Evolutionary conservation across 305 asterid genomes (phyloP).

Genomic region (Solanum hybrid): DNA sequence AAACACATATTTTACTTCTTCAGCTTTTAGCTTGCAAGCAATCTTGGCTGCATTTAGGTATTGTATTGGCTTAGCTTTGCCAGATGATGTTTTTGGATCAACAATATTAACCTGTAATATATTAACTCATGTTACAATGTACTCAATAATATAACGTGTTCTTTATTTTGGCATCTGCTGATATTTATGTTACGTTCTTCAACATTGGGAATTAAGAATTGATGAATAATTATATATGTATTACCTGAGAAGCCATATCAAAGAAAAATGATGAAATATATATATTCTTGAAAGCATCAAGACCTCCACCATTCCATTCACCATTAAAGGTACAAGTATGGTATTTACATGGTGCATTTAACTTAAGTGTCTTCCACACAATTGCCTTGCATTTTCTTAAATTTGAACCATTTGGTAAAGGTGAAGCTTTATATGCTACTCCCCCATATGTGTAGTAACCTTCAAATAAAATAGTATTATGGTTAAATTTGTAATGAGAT

Average conservation of each 20-base stretch:
- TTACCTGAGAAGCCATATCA: constrained; percentile 24
- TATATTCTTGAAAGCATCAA: constrained; percentile 29
- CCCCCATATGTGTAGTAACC: constrained; percentile 26
- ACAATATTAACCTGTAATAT: background rate
- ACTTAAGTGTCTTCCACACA: constrained; percentile 11
- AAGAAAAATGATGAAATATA: constrained; percentile 34
- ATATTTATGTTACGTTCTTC: background rate
- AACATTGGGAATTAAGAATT: background rate
- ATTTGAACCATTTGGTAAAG: constrained; percentile 29
- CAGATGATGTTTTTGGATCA: background rate
- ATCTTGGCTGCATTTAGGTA: constrained; percentile 14
- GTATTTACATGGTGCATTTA: constrained; percentile 27
- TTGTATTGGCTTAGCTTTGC: background rate
- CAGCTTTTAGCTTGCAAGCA: constrained; percentile 15
- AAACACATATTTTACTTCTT: background rate
- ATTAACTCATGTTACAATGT: background rate
- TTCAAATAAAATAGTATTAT: background rate
- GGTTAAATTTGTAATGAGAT: background rate
- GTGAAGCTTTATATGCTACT: constrained; percentile 22
- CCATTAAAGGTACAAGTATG: constrained; percentile 37
- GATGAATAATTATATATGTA: background rate
- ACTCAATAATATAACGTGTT: background rate
- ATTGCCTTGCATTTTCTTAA: constrained; percentile 20
- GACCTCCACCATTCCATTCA: constrained; percentile 52
- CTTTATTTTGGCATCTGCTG: background rate